phyloP scores from a whole-genome alignment of 2,329 filamentous ascomycete species.

The Gremmenia infestans region DNA sequence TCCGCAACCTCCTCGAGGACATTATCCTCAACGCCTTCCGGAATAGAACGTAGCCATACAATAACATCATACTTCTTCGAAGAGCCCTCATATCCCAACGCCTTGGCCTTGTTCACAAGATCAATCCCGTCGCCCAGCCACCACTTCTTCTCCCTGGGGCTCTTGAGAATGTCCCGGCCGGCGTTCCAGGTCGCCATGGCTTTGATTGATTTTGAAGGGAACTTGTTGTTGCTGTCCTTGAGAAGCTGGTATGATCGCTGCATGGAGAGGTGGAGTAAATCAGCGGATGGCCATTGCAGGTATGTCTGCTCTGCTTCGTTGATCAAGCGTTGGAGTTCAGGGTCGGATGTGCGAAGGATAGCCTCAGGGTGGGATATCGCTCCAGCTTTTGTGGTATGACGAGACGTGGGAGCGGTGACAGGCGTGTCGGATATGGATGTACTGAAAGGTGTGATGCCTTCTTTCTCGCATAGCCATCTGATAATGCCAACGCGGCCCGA shows the following conservation, averaged over 20 bases:
- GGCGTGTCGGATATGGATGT: slow-evolving; percentile 2
- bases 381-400: not conserved
- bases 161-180: slow-evolving; percentile 16
- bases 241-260: slow-evolving; percentile 13
- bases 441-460: slow-evolving; percentile 10
- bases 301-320: slow-evolving; percentile 5
- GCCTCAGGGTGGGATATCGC: slow-evolving; percentile 15
- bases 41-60: slow-evolving; percentile 9
- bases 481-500: slow-evolving; percentile 13
- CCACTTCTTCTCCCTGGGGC: slow-evolving; percentile 15
- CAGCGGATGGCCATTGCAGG: slow-evolving; percentile 1
- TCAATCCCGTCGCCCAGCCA: slow-evolving; percentile 17
- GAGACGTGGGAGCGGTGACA: not conserved
- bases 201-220: slow-evolving; percentile 7
- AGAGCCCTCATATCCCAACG: slow-evolving; percentile 12
- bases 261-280: slow-evolving; percentile 8
- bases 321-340: slow-evolving; percentile 6
- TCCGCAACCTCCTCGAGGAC: slow-evolving; percentile 6
- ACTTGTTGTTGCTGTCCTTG: slow-evolving; percentile 12
- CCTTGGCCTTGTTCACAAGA: slow-evolving; percentile 16
- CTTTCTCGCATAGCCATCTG: slow-evolving; percentile 14
- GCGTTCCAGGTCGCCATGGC: slow-evolving; percentile 11
- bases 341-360: slow-evolving; percentile 11
- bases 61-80: slow-evolving; percentile 16
- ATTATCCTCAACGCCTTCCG: slow-evolving; percentile 8